Evolutionary conservation across 2,329 filamentous ascomycete species (phyloP).

Genomic region (Sarocladium brachiariae): DNA sequence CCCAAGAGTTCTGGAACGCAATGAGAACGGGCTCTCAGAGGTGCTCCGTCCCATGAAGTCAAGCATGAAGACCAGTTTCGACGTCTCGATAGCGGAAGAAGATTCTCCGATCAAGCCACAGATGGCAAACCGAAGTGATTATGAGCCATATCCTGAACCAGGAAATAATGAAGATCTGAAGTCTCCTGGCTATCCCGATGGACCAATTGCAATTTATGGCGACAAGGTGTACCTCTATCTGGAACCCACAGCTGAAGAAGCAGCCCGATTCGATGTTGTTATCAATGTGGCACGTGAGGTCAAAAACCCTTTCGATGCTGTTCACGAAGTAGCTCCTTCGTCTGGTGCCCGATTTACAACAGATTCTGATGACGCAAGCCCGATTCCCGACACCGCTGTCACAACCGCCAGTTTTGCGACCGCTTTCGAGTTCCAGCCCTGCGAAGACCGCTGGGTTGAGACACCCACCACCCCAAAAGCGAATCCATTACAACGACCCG

Average conservation of each 20-base stretch:
- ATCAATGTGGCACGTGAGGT: slow-evolving; percentile 83
- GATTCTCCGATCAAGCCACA: slow-evolving; percentile 54
- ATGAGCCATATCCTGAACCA: slow-evolving; percentile 56
- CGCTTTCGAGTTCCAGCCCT: slow-evolving; percentile 49
- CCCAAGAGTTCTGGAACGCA: slow-evolving; percentile 52
- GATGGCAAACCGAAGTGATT: slow-evolving; percentile 49
- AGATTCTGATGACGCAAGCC: slow-evolving; percentile 29
- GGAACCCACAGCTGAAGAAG: slow-evolving; percentile 73
- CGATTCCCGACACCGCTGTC: slow-evolving; percentile 45
- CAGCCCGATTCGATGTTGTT: slow-evolving; percentile 71
- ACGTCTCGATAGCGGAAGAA: slow-evolving; percentile 45
- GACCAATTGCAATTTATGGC: slow-evolving; percentile 74
- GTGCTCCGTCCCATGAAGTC: slow-evolving; percentile 47
- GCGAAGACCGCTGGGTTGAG: slow-evolving; percentile 28
- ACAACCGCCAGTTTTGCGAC: slow-evolving; percentile 53
- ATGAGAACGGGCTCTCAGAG: slow-evolving; percentile 53
- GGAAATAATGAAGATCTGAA: slow-evolving; percentile 73
- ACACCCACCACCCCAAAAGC: slow-evolving; percentile 38
- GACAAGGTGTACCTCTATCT: slow-evolving; percentile 73
- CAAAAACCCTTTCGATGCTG: slow-evolving; percentile 59
- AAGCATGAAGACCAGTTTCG: slow-evolving; percentile 27
- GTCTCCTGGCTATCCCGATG: slow-evolving; percentile 74
- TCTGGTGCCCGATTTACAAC: slow-evolving; percentile 19
- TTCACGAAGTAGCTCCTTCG: slow-evolving; percentile 16
- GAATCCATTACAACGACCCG: slow-evolving; percentile 43